Base-by-base conservation (phyloP, 2,329 filamentous ascomycete genomes). In the Phialocephala subalpina region DNA sequence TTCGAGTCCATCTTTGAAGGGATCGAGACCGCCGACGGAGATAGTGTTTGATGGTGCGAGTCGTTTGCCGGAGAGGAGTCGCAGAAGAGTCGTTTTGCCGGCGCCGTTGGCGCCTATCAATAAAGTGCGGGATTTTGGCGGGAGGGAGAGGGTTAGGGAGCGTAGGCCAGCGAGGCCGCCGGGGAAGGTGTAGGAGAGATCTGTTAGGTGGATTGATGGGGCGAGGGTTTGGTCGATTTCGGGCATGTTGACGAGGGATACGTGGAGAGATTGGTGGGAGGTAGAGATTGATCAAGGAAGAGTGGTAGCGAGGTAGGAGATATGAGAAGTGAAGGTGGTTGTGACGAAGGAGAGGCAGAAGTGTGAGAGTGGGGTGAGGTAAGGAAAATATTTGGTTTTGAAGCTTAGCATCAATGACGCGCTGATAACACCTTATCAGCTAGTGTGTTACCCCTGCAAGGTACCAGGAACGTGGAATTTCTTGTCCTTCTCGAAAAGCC, bases 51-150 rank as follows among this genome's bases (percentile, higher is more conserved):
- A 81, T 0, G 96, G 95, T 0, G 95, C 92, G 74, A 99, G 92
- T 64, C 94, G 93, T 83, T 98, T 98, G 77, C 96, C 96, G 20
- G 94, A 93, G 67, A 99, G 89, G 53, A 99, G 91, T 67, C 76
- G 94, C 56, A 99, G 90, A 64, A 99, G 90, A 0, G 96, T 99
- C 9, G 96, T 98, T 82, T 99, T 99, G 71, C 96, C 96, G 22
- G 96, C 95, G 69, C 96, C 96, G 79, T 99, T 99, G 78, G 96
- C 95, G 74, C 96, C 96, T 76, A 98, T 97, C 47, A 98, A 86
- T 16, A 98, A 87, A 1, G 95, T 97, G 68, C 96, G 91, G 66
- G 92, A 96, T 64, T 91, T 89, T 0, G 93, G 83, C 2, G 96
- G 95, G 27, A 98, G 87, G 67, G 89, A 83, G 62, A 99, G 86